These are phyloP conservation scores for Volvox carteri DNA, from an alignment of 163 green algal species.

Conservation along the genomic window DNA sequence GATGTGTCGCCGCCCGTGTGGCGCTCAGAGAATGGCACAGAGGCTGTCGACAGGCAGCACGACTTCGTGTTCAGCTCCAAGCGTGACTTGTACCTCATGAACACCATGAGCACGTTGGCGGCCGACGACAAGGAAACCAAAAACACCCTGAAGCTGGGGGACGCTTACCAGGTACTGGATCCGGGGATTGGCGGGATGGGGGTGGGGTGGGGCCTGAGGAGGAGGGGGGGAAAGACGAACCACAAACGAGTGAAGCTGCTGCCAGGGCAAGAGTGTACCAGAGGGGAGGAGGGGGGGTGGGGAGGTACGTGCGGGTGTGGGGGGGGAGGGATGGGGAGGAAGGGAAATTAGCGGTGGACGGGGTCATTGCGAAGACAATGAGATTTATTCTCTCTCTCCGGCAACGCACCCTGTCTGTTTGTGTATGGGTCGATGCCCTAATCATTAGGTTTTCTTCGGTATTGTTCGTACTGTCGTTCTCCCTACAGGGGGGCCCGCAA, in stretches of 20 bases:
- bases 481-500: too few relatives aligned
- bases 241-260: too few relatives aligned
- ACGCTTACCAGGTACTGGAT: constrained; percentile 44
- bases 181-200: too few relatives aligned
- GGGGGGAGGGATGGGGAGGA: too few relatives aligned
- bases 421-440: not conserved
- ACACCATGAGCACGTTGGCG: not conserved
- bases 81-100: constrained; percentile 18
- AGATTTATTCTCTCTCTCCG: not conserved
- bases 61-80: constrained; percentile 26
- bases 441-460: not conserved
- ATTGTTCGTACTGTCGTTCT: not conserved
- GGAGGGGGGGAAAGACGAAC: too few relatives aligned
- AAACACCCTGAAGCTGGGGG: constrained; percentile 7
- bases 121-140: not conserved
- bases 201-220: too few relatives aligned
- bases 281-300: too few relatives aligned
- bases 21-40: not conserved
- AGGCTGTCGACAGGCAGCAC: not conserved
- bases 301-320: too few relatives aligned
- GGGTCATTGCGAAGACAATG: too few relatives aligned
- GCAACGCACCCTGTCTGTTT: not conserved
- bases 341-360: too few relatives aligned
- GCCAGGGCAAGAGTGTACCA: too few relatives aligned
- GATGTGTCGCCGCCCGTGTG: not conserved